Percentiles rank a stretch among this genome's conserved stretches.
Conservation (phyloP, 2,329 filamentous ascomycete genomes). For the Chaetomium sp. region DNA sequence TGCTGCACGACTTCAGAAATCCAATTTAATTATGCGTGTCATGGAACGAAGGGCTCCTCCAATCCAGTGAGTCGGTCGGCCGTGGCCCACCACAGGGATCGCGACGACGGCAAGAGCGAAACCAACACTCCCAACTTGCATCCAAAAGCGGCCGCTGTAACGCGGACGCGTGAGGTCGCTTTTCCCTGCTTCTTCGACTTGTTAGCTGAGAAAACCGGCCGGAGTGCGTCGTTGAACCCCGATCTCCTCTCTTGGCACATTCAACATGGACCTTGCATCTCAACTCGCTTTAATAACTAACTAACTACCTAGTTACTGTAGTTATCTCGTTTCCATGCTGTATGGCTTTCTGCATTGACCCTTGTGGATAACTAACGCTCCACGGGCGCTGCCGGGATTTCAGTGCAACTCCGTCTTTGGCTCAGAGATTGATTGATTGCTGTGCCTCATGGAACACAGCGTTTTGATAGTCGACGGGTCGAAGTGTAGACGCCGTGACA, state of each 20-base stretch:
- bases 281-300: neutral
- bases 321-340: neutral
- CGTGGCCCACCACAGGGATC: slow-evolving; percentile 19
- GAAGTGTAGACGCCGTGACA: slow-evolving; percentile 16
- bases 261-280: neutral
- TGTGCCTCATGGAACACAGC: slow-evolving; percentile 27
- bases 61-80: slow-evolving; percentile 29
- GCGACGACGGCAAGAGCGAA: slow-evolving; percentile 9
- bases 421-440: slow-evolving; percentile 23
- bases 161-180: slow-evolving; percentile 3
- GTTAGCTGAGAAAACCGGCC: neutral
- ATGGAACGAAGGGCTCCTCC: slow-evolving; percentile 34
- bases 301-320: too few relatives aligned
- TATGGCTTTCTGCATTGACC: neutral
- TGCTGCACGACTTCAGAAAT: slow-evolving; percentile 43
- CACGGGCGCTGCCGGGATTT: neutral
- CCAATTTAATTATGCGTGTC: slow-evolving; percentile 46
- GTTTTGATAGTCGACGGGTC: slow-evolving; percentile 19
- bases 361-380: neutral
- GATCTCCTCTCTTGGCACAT: neutral
- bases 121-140: slow-evolving; percentile 19
- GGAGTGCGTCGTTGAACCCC: neutral
- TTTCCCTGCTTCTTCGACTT: neutral
- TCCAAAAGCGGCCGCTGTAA: slow-evolving; percentile 19
- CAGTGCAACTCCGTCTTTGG: neutral